Evolutionary conservation across 345 rosid genomes (phyloP), one percentile per base, ranked within the genome.

Genomic region (Camelina hispida): DNA sequence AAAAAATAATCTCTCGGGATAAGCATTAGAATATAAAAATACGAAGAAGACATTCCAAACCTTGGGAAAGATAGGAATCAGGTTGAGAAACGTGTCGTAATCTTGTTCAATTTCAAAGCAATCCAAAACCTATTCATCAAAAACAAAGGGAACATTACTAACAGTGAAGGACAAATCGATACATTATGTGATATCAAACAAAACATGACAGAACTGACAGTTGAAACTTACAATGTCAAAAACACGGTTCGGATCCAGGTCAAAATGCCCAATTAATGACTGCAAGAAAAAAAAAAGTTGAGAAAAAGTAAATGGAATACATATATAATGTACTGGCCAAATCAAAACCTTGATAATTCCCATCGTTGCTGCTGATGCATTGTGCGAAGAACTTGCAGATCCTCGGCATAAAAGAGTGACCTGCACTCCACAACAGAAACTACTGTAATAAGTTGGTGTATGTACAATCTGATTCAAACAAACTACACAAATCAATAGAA

Each of bases 261-360:
- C 99, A 77, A 96, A 96, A 77, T 96, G 99, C 57, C 99, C 99
- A 78, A 96, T 96, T 69, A 96, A 79, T 58, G 99, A 96, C 99
- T 96, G 96, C 88, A 86, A 51, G 61, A 60, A 56, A 61, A 35
- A 66, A 50, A 76, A 40, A 23, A 78, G 42, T 38, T 76, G 74
- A 81, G 81, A 72, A 72, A 38, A 65, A 44, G 14, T 58, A 71
- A 54, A 50, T 4, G 23, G 9, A n/a, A 75, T 40, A 53, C 10
- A 55, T 55, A 22, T 69, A 59, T 62, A 66, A 59, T 44, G 61
- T 54, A 22, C 43, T 61, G 53, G 22, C 53, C 42, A 62, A 62
- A 67, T 69, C 47, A 79, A 61, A 72, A 96, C 99, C 99, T 96
- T 96, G 66, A 96, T 85, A 72, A 96, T 86, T 76, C 99, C 98